These are phyloP conservation scores for Prunus mume DNA, from an alignment of 306 rosid species.

Conservation along the genomic window DNA sequence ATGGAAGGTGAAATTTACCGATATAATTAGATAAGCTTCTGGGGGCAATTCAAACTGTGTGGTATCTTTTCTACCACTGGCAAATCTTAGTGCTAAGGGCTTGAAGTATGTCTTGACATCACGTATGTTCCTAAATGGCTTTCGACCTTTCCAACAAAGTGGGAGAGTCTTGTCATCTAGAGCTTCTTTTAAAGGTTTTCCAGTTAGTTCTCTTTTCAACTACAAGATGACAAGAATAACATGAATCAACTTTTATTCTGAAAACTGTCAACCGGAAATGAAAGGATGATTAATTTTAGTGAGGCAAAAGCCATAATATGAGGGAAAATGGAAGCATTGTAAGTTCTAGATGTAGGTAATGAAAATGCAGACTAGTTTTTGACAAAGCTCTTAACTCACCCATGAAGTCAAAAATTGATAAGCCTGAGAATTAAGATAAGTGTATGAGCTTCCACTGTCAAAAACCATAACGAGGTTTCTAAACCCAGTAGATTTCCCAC, in stretches of 20 bases:
- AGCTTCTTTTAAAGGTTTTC: constrained; percentile 57
- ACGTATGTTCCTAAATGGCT: constrained; percentile 54
- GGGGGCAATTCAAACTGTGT: constrained; percentile 69
- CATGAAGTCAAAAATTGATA: constrained; percentile 51
- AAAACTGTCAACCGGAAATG: background rate
- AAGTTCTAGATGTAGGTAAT: too few species aligned
- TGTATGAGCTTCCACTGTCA: constrained; percentile 87
- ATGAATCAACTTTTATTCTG: background rate
- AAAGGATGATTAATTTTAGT: background rate
- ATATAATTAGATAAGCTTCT: constrained; percentile 73
- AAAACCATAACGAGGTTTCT: constrained; percentile 46
- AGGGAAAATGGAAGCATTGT: background rate
- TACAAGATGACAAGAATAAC: constrained; percentile 21
- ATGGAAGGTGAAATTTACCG: constrained; percentile 42
- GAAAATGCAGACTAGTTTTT: background rate
- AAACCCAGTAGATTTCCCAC: constrained; percentile 56
- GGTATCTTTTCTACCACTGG: constrained; percentile 36
- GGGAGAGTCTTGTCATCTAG: constrained; percentile 59
- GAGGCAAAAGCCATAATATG: background rate
- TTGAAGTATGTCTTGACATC: constrained; percentile 88
- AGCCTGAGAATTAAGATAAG: constrained; percentile 66
- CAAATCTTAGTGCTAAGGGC: constrained; percentile 60
- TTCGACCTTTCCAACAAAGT: constrained; percentile 78
- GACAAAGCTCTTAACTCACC: constrained; percentile 47
- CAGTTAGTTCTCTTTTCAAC: constrained; percentile 56